Conservation (phyloP, 495 filamentous ascomycete species). For the Talaromyces liani region DNA sequence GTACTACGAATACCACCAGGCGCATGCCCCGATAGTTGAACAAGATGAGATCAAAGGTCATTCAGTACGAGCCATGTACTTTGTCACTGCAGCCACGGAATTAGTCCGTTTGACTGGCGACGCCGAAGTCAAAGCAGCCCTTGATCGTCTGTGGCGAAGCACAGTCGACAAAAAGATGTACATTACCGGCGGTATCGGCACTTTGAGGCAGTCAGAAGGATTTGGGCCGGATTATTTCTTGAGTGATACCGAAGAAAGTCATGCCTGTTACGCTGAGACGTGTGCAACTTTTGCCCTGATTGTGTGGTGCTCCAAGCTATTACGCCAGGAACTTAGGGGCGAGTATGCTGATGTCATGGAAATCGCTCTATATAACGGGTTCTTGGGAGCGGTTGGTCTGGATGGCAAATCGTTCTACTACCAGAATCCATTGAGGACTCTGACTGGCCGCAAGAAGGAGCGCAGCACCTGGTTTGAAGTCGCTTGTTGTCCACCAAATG, state of each 20-base stretch:
- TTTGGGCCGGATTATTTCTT: constrained; percentile 55
- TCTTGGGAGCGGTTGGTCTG: constrained; percentile 43
- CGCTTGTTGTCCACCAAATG: constrained; percentile 53
- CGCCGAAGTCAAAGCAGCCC: constrained; percentile 18
- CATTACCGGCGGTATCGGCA: constrained; percentile 53
- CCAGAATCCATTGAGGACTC: constrained; percentile 2
- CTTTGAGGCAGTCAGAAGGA: constrained; percentile 53
- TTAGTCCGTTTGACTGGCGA: constrained; percentile 19
- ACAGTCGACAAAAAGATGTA: constrained; percentile 54
- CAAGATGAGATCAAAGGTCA: constrained; percentile 52
- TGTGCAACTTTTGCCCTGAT: constrained; percentile 56
- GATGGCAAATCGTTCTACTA: constrained; percentile 15
- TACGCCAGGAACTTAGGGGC: constrained; percentile 31
- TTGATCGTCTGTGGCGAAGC: constrained; percentile 46
- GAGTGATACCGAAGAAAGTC: constrained; percentile 48
- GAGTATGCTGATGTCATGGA: constrained; percentile 54
- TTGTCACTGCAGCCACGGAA: constrained; percentile 34
- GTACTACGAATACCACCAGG: constrained; percentile 45
- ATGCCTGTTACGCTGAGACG: constrained; percentile 56
- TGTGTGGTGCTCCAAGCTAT: constrained; percentile 24
- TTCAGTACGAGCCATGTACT: constrained; percentile 54
- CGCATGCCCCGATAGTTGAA: constrained; percentile 45
- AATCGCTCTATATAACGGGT: constrained; percentile 51
- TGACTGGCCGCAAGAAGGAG: constrained; percentile 21
- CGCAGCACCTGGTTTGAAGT: constrained; percentile 46